A percentile compares a stretch with the other conserved stretches of the same genome.
Evolutionary conservation across 1,284 basidiomycete genomes (phyloP).

Genomic region (Trichosporon ovoides): DNA sequence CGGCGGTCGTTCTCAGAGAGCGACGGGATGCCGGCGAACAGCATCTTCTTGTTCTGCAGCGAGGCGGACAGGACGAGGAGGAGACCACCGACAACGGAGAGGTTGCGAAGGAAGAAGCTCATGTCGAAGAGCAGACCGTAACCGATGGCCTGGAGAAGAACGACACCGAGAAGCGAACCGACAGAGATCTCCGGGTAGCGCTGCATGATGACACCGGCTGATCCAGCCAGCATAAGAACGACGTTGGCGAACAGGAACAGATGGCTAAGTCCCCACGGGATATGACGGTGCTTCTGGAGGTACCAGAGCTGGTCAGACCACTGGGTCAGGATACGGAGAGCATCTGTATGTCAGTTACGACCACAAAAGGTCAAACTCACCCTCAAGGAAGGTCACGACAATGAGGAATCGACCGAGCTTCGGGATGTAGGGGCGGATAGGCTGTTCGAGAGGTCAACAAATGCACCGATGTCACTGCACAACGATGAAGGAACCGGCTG

Average conservation of each 20-base stretch:
- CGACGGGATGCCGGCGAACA: conserved; percentile 86
- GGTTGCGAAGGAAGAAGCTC: conserved; percentile 97
- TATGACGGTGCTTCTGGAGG: conserved; percentile 86
- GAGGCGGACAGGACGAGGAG: conserved; percentile 98
- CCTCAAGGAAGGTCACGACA: conserved; percentile 97
- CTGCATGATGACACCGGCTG: conserved; percentile 79
- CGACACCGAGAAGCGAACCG: conserved; percentile 81
- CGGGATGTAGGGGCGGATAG: conserved; percentile 89
- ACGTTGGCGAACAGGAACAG: conserved; percentile 89
- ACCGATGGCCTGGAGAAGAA: conserved; percentile 89
- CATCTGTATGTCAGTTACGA: conserved; percentile 53
- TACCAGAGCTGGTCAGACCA: conserved; percentile 98
- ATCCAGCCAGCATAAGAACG: conserved; percentile 83
- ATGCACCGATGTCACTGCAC: background rate
- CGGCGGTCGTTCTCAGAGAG: conserved; percentile 92
- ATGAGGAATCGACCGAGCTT: conserved; percentile 94
- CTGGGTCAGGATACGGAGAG: conserved; percentile 85
- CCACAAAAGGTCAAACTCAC: conserved; percentile 25
- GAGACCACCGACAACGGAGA: conserved; percentile 84
- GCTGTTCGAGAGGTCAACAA: conserved; percentile 46
- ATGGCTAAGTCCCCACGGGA: conserved; percentile 92
- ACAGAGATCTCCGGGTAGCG: conserved; percentile 83
- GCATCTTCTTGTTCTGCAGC: conserved; percentile 75
- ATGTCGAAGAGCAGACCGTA: conserved; percentile 95
- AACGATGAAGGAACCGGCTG: background rate